Evolutionary conservation across 345 rosid species (phyloP), one percentile per base, ranked within the genome.

Genomic region (Populus davidiana): DNA sequence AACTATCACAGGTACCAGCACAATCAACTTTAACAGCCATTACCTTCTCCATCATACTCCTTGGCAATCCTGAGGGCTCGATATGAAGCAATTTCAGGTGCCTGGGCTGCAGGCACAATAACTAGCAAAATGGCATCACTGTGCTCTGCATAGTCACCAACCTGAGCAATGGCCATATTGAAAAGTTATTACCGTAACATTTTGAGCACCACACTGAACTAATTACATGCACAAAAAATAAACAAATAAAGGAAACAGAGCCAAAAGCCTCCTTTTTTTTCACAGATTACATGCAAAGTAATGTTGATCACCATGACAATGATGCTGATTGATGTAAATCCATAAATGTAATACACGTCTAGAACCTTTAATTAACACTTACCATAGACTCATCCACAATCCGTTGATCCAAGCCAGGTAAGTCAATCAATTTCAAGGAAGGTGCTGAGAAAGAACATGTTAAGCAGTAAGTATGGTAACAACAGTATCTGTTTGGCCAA

Each of bases 401-500:
- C 80, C 97, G 88, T 88, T 93, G 99, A 86, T 96, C 99, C 86
- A 94, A 82, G 83, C 99, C 98, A 69, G 99, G 98, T 81, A 96
- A 88, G 85, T 96, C 99, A 73, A 90, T 79, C 89, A 96, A 85
- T 87, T 96, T 96, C 78, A 96, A 76, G 23, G 99, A 90, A 43
- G 99, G 99, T 78, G 99, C 99, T 96, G 93, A 62, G 82, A 27
- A 59, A 64, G 44, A 75, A 62, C 70, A 65, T 49, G 2, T 41
- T 54, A 54, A 33, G 11, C 41, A 39, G 47, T 25, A 3, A 21
- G 27, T 18, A 78, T 33, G 38, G 29, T 23, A 67, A 33, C 66
- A 20, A 14, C 49, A 27, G 36, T 56, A n/a, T 41, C 44, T 50
- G 29, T 59, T 25, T 67, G 33, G 21, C n/a, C 11, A 44, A 35